A percentile compares a stretch with the other conserved stretches of the same genome.
Evolutionary conservation across 2,329 filamentous ascomycete genomes (phyloP).

Genomic region (Epichloe coenophiala): DNA sequence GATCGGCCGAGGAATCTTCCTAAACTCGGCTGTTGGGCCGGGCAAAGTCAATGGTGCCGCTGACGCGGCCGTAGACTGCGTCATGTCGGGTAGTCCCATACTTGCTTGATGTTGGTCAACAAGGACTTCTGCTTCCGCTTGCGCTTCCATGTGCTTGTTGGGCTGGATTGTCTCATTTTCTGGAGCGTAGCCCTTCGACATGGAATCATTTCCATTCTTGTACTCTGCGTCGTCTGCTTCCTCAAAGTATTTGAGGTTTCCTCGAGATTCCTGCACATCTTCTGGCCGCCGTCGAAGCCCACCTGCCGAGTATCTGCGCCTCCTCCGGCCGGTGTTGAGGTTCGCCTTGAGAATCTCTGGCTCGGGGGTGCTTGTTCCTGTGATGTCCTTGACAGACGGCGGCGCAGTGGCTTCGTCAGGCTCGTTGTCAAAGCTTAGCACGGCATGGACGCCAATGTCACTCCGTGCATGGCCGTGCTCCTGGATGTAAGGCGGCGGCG

Average conservation of each 20-base stretch:
- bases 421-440: conserved; percentile 16
- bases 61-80: conserved; percentile 13
- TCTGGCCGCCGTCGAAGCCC: conserved; percentile 62
- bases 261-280: conserved; percentile 56
- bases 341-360: conserved; percentile 38
- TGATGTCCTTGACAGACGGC: conserved; percentile 37
- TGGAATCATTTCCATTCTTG: conserved; percentile 22
- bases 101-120: not conserved
- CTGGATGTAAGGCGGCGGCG: not conserved
- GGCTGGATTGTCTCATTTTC: not conserved
- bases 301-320: conserved; percentile 75
- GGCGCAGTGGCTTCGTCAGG: conserved; percentile 22
- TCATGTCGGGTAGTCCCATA: not conserved
- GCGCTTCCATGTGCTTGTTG: not conserved
- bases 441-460: conserved; percentile 17
- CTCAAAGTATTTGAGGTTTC: conserved; percentile 82
- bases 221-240: conserved; percentile 78
- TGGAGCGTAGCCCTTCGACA: not conserved
- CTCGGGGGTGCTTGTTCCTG: conserved; percentile 50
- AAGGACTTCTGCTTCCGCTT: not conserved
- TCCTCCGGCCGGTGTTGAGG: conserved; percentile 30
- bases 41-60: conserved; percentile 21
- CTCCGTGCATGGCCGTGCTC: conserved; percentile 10
- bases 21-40: conserved; percentile 22
- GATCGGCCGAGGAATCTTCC: conserved; percentile 43